Percentiles rank a stretch among this genome's conserved stretches.
Conservation (phyloP, 2,329 filamentous ascomycete genomes). For the Alternaria gaisen region DNA sequence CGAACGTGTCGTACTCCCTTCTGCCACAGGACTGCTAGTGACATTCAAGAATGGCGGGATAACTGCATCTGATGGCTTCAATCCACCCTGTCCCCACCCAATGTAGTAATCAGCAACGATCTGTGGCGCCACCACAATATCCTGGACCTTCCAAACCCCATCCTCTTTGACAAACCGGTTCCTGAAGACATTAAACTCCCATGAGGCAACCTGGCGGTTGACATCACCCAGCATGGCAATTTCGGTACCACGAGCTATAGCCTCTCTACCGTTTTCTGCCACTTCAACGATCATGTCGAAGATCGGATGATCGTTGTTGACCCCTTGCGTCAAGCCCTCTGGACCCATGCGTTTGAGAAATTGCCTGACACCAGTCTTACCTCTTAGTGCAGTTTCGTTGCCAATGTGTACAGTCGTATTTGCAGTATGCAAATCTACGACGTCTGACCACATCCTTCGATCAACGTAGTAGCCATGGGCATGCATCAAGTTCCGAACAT, state of each 20-base stretch:
- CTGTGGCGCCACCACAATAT: slow-evolving; percentile 29
- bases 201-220: slow-evolving; percentile 26
- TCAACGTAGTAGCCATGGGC: slow-evolving; percentile 37
- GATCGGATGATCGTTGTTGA: slow-evolving; percentile 38
- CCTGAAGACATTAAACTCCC: slow-evolving; percentile 39
- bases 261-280: slow-evolving; percentile 21
- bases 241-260: slow-evolving; percentile 32
- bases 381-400: slow-evolving; percentile 17
- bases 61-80: slow-evolving; percentile 14
- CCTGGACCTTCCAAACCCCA: slow-evolving; percentile 28
- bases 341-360: slow-evolving; percentile 34
- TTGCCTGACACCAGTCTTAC: slow-evolving; percentile 23
- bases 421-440: slow-evolving; percentile 27
- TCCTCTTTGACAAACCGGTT: slow-evolving; percentile 32
- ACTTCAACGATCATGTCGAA: slow-evolving; percentile 37
- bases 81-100: slow-evolving; percentile 32
- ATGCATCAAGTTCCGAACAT: slow-evolving; percentile 37
- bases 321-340: slow-evolving; percentile 29
- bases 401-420: slow-evolving; percentile 20
- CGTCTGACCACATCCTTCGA: slow-evolving; percentile 34
- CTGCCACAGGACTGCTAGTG: neutral
- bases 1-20: neutral
- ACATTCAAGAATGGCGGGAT: slow-evolving; percentile 27
- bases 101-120: slow-evolving; percentile 36
- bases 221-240: slow-evolving; percentile 35